These are phyloP conservation scores for Sugiyamaella japonica DNA, from an alignment of 1,139 yeast genomes.

Conservation along the genomic window DNA sequence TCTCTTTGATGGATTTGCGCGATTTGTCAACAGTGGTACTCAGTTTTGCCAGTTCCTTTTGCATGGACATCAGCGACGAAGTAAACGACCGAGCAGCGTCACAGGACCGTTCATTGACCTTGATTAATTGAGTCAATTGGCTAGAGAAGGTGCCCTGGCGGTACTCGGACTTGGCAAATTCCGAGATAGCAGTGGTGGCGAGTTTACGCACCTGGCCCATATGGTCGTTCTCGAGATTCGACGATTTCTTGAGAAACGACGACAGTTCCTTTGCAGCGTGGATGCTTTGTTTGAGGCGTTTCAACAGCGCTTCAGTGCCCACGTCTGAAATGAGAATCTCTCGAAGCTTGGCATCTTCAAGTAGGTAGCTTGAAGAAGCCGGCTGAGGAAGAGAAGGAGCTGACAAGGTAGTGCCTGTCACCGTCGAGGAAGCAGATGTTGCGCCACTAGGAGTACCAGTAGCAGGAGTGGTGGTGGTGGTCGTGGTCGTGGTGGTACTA, in stretches of 20 bases:
- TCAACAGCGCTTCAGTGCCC: conserved; percentile 62
- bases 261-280: conserved; percentile 83
- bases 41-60: conserved; percentile 78
- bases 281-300: conserved; percentile 75
- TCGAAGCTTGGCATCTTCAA: conserved; percentile 51
- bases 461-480: neutral
- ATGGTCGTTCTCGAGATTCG: conserved; percentile 77
- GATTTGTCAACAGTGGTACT: conserved; percentile 66
- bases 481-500: neutral
- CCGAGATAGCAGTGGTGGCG: conserved; percentile 54
- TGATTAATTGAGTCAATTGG: conserved; percentile 67
- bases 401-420: neutral
- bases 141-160: conserved; percentile 69
- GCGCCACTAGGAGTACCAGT: neutral
- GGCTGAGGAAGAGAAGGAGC: conserved; percentile 12
- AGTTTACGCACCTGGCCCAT: conserved; percentile 70
- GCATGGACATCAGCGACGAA: conserved; percentile 77
- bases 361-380: conserved; percentile 29
- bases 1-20: conserved; percentile 77
- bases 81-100: conserved; percentile 76
- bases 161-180: conserved; percentile 51
- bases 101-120: conserved; percentile 72
- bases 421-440: neutral
- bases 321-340: conserved; percentile 57
- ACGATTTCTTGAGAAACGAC: conserved; percentile 74